These are phyloP conservation scores for Blumeria graminis DNA, from an alignment of 2,329 filamentous ascomycete genomes.

Conservation along the genomic window DNA sequence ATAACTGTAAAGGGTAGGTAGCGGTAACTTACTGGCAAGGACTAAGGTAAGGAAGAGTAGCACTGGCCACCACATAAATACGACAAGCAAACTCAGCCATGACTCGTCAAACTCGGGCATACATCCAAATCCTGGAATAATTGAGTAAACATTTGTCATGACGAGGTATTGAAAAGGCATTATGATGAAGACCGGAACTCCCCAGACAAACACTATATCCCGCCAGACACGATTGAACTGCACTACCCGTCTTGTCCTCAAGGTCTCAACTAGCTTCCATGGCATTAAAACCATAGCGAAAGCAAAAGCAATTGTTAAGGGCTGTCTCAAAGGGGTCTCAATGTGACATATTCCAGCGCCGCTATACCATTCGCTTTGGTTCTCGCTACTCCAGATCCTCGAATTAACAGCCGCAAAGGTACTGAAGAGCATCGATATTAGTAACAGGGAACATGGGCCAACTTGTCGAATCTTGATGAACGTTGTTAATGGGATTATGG, in stretches of 20 bases:
- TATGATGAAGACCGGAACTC: slow-evolving; percentile 26
- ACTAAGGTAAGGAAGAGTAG: background rate
- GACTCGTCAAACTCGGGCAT: slow-evolving; percentile 25
- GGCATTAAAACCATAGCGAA: slow-evolving; percentile 32
- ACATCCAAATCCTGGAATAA: slow-evolving; percentile 35
- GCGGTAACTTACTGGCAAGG: background rate
- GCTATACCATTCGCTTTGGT: slow-evolving; percentile 27
- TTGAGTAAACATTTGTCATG: slow-evolving; percentile 31
- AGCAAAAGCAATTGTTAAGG: slow-evolving; percentile 25
- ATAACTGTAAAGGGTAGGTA: background rate
- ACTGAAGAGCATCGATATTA: slow-evolving; percentile 2
- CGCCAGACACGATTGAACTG: slow-evolving; percentile 18
- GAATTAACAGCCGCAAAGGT: slow-evolving; percentile 34
- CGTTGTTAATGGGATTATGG: background rate
- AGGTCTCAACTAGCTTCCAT: slow-evolving; percentile 30
- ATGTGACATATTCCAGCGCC: slow-evolving; percentile 40
- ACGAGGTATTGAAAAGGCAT: slow-evolving; percentile 33
- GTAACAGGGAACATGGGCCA: background rate
- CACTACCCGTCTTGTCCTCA: slow-evolving; percentile 24
- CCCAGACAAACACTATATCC: slow-evolving; percentile 30
- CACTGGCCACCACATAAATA: slow-evolving; percentile 23
- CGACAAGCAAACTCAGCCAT: slow-evolving; percentile 30
- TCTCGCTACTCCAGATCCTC: slow-evolving; percentile 36
- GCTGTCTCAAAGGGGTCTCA: slow-evolving; percentile 31
- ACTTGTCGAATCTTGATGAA: background rate